Conservation (phyloP, 306 rosid genomes). For the Ziziphus jujuba region DNA sequence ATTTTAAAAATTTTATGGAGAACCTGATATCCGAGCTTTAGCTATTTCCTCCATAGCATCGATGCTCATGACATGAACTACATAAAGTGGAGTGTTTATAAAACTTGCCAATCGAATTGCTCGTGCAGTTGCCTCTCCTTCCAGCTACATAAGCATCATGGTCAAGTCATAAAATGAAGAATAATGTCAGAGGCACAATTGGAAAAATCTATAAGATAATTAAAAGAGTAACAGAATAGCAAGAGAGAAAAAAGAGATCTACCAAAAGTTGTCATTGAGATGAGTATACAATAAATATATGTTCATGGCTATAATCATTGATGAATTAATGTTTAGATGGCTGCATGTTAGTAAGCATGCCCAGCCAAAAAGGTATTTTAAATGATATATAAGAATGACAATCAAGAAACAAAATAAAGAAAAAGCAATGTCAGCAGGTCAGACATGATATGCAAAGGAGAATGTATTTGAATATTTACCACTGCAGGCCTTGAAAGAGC, state of each 20-base stretch:
- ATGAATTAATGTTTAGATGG: no score
- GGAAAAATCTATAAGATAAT: conserved; percentile 3
- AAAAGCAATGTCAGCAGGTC: neutral
- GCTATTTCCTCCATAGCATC: conserved; percentile 98
- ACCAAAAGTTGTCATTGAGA: neutral
- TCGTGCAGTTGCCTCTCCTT: conserved; percentile 95
- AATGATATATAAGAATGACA: neutral
- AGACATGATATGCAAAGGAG: conserved; percentile 3
- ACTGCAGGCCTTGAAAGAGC: conserved; percentile 89
- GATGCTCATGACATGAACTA: conserved; percentile 97
- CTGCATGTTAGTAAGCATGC: neutral
- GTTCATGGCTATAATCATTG: no score
- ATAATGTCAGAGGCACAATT: neutral
- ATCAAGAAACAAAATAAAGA: neutral
- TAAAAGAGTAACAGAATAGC: neutral
- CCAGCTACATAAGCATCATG: conserved; percentile 51
- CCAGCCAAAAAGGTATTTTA: neutral
- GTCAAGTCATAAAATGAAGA: conserved; percentile 27
- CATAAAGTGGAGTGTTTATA: conserved; percentile 85
- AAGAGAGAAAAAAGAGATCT: neutral
- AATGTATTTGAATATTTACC: conserved; percentile 42
- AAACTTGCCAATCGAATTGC: conserved; percentile 83
- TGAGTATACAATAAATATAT: no score
- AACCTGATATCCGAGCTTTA: conserved; percentile 84
- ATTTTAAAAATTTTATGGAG: conserved; percentile 14